Base-by-base conservation (phyloP, 495 filamentous ascomycete genomes). In the Gamarada debralockiae region DNA sequence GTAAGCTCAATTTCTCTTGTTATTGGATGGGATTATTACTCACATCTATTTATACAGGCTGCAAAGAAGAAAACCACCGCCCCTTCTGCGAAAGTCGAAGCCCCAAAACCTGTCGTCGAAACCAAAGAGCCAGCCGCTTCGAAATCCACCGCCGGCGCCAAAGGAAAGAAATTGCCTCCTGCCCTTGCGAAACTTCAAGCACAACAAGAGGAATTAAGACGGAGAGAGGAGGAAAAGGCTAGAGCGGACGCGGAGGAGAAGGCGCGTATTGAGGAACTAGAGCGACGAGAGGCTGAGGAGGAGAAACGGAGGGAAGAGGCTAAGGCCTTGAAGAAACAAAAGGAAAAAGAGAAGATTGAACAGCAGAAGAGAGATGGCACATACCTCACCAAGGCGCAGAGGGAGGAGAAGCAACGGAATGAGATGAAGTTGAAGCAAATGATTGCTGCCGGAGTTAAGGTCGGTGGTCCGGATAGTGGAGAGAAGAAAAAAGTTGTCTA, bases 301-400 rank as follows among this genome's bases (percentile, higher is more conserved):
- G 79, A 76, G 64, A 83, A 76, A 67, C 81, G 75, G 55, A 83
- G 73, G 62, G 90, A 88, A 54, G 90, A 92, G 63, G 78, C 78
- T 24, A 86, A 84, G 59, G 82, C 84, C 12, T 71, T 77, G 43
- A 96, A 87, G 77, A 97, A 96, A 75, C 90, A 95, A 66, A 95
- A 87, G 69, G 95, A 99, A 66, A 95, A 87, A 69, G 87, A 96
- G 69, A 92, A 81, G 74, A 90, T 95, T 56, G 95, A 99, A 62
- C 88, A 96, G 70, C 80, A 96, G 14, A 93, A 93, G 74, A 92
- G 82, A 65, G 91, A 96, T 69, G 95, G 95, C 62, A 97, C 95
- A 66, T 91, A 90, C 60, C 75, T 96, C 55, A 96, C 92, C 57
- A 93, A 96, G 68, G 89, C 92, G 24, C 91, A 99, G 69, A 88